Conservation (phyloP, 257 asterid genomes). For the Echites panduratus region DNA sequence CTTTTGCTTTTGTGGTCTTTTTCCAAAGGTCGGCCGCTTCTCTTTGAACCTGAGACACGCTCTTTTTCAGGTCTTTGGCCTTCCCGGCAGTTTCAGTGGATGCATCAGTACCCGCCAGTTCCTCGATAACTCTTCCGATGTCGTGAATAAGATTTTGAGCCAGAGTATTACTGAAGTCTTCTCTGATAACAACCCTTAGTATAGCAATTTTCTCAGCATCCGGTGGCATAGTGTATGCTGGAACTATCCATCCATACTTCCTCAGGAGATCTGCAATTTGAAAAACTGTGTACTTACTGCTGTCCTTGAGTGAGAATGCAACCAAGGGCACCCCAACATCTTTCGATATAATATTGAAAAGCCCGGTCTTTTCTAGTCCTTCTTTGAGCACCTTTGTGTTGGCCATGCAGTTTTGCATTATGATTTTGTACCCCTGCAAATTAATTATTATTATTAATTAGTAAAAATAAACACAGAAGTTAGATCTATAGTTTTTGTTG, state of each 20-base stretch:
- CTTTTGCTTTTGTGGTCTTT: constrained; percentile 46
- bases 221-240: constrained; percentile 78
- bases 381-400: constrained; percentile 42
- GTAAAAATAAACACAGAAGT: neutral
- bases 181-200: constrained; percentile 57
- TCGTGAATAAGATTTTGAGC: constrained; percentile 56
- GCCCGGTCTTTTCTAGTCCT: constrained; percentile 46
- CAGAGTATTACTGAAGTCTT: constrained; percentile 56
- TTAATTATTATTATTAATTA: neutral
- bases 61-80: constrained; percentile 17
- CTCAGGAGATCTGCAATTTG: constrained; percentile 62
- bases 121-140: constrained; percentile 44
- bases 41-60: constrained; percentile 18
- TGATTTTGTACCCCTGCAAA: constrained; percentile 49
- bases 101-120: constrained; percentile 37
- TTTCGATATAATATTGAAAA: constrained; percentile 51
- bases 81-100: constrained; percentile 21
- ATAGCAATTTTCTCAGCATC: constrained; percentile 58
- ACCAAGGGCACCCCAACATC: constrained; percentile 67
- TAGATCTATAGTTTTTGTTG: neutral
- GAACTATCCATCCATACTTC: constrained; percentile 77
- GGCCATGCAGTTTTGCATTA: constrained; percentile 60
- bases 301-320: constrained; percentile 62
- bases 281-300: constrained; percentile 50
- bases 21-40: constrained; percentile 48